Evolutionary conservation across 306 rosid species (phyloP), one percentile per base, ranked within the genome.

Genomic region (Quercus alba): DNA sequence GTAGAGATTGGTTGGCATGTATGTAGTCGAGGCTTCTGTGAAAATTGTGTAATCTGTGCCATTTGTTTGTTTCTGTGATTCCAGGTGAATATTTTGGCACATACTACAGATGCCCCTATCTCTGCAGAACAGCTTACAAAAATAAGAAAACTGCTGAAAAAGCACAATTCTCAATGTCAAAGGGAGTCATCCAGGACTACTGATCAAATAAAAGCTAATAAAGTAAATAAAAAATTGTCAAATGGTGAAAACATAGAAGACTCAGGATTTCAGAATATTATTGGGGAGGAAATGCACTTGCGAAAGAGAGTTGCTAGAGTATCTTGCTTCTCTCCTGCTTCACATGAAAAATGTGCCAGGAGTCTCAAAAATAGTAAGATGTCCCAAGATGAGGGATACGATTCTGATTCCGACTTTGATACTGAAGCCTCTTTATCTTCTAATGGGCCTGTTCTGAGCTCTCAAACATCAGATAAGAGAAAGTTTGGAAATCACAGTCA

Each of bases 71-170:
- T 78, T 49, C 57, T 85, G 64, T 84, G 31, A 72, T 77, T 80
- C 84, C 94, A 96, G 99, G 97, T 96, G 80, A 90, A 90, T 83
- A 86, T 96, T 78, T 85, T 96, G 98, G 93, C 93, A 68, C 90
- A 96, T 78, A 81, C 90, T 77, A 78, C 89, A 23, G 97, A 96
- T 80, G 81, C 62, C 81, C 97, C 91, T 56, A 85, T 89, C 79
- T 88, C 98, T 75, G 75, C 90, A 4, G 97, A 91, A 77, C 98
- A 91, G 79, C 88, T 91, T 79, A 68, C 87, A 56, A 91, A 82
- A 82, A 87, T 96, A 82, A 83, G 89, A 21, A 91, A 84, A 81
- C 74, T 96, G 69, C 83, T 96, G 87, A 92, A 96, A 82, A 93
- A 74, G 89, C 94, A 89, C 86, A 82, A 81, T 80, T 80, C 86